Evolutionary conservation across 208 protist genomes (phyloP).

Genomic region (Acanthamoeba triangularis): DNA sequence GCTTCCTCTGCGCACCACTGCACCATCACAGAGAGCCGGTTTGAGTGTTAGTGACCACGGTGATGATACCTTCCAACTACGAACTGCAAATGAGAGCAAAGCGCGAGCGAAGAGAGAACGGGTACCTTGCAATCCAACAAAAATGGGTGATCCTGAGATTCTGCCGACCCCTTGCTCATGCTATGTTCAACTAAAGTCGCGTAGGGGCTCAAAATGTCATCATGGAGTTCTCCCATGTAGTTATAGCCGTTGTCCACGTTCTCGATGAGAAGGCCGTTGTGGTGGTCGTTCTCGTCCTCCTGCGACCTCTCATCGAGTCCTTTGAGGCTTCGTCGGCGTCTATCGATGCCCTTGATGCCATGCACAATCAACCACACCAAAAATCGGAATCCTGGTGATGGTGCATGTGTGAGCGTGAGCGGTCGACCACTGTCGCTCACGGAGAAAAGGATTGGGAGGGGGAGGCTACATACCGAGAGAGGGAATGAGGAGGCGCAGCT

Average conservation of each 20-base stretch:
- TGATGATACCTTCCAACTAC: no score
- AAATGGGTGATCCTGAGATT: conserved; percentile 61
- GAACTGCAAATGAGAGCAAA: not conserved
- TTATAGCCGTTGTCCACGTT: not conserved
- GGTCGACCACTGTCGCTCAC: not conserved
- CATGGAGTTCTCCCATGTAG: conserved; percentile 23
- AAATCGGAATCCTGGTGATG: conserved; percentile 35
- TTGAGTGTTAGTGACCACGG: not conserved
- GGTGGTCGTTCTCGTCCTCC: not conserved
- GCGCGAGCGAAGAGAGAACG: not conserved
- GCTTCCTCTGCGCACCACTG: conserved; percentile 56
- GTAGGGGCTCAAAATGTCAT: conserved; percentile 55
- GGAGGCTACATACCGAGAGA: not conserved
- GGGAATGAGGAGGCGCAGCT: conserved; percentile 44
- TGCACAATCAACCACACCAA: conserved; percentile 77
- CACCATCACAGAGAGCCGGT: not conserved
- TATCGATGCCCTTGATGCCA: conserved; percentile 42
- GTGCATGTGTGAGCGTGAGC: not conserved
- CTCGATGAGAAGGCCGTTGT: not conserved
- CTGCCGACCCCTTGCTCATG: not conserved
- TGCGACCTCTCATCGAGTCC: not conserved
- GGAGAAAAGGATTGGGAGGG: not conserved
- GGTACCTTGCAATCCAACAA: conserved; percentile 57
- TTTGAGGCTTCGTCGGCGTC: not conserved
- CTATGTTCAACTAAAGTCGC: conserved; percentile 45